Percentiles rank a stretch among this genome's conserved stretches.
Evolutionary conservation across 495 filamentous ascomycete species (phyloP).

Genomic region (Podospora bellae-mahoneyi): DNA sequence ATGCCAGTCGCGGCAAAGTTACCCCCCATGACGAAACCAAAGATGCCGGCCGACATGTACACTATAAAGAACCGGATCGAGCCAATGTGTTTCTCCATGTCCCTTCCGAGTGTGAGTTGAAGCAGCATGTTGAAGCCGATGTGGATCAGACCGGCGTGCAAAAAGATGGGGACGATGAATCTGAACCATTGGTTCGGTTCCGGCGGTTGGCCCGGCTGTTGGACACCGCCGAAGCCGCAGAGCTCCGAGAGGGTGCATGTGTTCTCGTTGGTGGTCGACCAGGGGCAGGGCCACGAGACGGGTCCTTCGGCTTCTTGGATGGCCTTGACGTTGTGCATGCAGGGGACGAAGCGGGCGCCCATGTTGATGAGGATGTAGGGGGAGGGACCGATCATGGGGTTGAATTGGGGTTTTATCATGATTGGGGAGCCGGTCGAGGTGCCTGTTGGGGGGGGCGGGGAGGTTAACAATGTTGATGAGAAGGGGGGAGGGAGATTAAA

Average conservation of each 20-base stretch:
- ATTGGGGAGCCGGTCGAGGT: conserved; percentile 73
- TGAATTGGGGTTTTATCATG: conserved; percentile 79
- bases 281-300: conserved; percentile 70
- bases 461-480: conserved; percentile 33
- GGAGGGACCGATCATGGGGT: conserved; percentile 95
- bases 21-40: conserved; percentile 92
- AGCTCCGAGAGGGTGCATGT: conserved; percentile 70
- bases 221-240: conserved; percentile 76
- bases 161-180: conserved; percentile 92
- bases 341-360: conserved; percentile 88
- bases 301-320: conserved; percentile 51
- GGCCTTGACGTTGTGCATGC: conserved; percentile 78
- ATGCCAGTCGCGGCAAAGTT: conserved; percentile 82
- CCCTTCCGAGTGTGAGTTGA: conserved; percentile 79
- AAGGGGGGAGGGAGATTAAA: neutral
- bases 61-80: conserved; percentile 80
- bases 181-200: conserved; percentile 92
- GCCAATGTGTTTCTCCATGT: conserved; percentile 88
- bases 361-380: conserved; percentile 89
- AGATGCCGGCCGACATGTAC: conserved; percentile 88
- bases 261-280: conserved; percentile 57
- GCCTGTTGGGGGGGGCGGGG: conserved; percentile 34
- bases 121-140: conserved; percentile 93
- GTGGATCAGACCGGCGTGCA: conserved; percentile 90
- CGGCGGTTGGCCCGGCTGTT: conserved; percentile 17